Percentiles rank a stretch among this genome's conserved stretches.
Evolutionary conservation across 306 rosid genomes (phyloP).

Genomic region (Trichosanthes cucumerina): DNA sequence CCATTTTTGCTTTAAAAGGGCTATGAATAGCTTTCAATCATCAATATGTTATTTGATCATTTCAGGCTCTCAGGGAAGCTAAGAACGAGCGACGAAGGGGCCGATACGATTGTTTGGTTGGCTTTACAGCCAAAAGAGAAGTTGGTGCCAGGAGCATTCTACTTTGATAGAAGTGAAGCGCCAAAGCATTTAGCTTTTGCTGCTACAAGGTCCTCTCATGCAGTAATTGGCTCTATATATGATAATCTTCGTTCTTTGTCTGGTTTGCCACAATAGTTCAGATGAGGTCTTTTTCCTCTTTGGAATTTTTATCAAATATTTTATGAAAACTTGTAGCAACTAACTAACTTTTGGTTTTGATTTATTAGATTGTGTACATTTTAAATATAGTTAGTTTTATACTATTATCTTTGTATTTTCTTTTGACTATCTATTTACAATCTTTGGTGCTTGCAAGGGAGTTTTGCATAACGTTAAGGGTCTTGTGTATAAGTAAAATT

Average conservation of each 20-base stretch:
- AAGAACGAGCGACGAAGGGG: conserved; percentile 83
- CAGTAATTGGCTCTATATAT: conserved; percentile 33
- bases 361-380: background rate
- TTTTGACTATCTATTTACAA: too few species aligned
- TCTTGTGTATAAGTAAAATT: too few species aligned
- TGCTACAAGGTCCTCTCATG: conserved; percentile 57
- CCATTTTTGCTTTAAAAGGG: background rate
- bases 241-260: conserved; percentile 42
- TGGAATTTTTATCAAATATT: background rate
- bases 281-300: background rate
- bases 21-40: background rate
- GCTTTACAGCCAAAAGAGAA: conserved; percentile 74
- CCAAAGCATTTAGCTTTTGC: conserved; percentile 61
- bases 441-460: too few species aligned
- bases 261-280: conserved; percentile 18
- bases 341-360: background rate
- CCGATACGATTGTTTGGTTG: conserved; percentile 75
- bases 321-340: background rate
- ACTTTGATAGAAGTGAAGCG: conserved; percentile 85
- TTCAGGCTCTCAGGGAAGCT: conserved; percentile 62
- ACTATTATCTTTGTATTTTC: background rate
- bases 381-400: background rate
- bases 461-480: too few species aligned
- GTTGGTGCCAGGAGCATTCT: conserved; percentile 57
- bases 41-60: background rate